Conservation (phyloP, 2,329 filamentous ascomycete species). For the Mycosphaerelloides madeirae region DNA sequence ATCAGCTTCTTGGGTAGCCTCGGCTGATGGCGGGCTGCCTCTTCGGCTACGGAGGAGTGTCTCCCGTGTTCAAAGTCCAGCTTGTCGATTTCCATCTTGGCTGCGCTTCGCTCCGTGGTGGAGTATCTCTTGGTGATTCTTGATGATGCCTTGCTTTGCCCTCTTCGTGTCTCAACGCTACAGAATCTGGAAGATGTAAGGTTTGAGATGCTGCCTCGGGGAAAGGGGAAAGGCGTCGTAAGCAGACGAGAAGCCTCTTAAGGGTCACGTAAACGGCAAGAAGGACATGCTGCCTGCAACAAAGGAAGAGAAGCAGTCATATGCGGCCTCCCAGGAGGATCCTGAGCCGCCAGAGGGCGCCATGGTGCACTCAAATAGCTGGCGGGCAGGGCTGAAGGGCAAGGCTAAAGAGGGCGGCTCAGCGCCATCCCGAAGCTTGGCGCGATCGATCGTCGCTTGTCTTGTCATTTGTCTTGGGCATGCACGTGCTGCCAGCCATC, state of each 20-base stretch:
- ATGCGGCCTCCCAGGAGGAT: not conserved
- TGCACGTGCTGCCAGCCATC: too few relatives aligned
- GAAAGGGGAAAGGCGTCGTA: not conserved
- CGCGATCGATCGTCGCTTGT: too few relatives aligned
- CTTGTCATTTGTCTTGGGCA: too few relatives aligned
- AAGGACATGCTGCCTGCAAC: not conserved
- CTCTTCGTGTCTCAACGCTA: not conserved
- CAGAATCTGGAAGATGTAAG: not conserved
- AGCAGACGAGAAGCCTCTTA: not conserved
- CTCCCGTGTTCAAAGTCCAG: not conserved
- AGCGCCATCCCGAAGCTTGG: too few relatives aligned
- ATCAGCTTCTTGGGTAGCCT: conserved; percentile 24
- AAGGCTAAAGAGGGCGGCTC: too few relatives aligned
- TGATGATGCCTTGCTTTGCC: not conserved
- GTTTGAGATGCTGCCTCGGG: not conserved
- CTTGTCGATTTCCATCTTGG: too few relatives aligned
- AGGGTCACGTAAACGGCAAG: too few relatives aligned
- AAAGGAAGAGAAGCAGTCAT: not conserved
- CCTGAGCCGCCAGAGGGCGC: not conserved
- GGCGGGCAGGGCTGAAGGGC: too few relatives aligned
- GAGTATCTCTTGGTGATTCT: not conserved
- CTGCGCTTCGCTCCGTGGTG: too few relatives aligned
- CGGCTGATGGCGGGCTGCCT: conserved; percentile 12
- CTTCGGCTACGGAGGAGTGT: conserved; percentile 9
- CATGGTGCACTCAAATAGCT: not conserved